Conservation (phyloP, 1,284 basidiomycete species). For the Phellinidium pouzarii region DNA sequence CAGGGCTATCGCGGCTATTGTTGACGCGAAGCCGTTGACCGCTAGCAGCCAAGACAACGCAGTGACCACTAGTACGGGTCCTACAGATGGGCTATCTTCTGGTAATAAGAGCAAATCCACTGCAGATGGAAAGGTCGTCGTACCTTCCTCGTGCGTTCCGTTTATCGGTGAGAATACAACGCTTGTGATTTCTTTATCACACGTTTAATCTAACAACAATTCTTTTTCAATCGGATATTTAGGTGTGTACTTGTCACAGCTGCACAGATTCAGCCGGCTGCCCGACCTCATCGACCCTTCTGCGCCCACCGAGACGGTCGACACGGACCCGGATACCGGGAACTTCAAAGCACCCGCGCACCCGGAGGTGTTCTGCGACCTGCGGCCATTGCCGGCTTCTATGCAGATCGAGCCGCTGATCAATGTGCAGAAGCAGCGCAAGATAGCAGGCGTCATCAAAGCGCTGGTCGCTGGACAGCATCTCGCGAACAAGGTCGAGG, state of each 20-base stretch:
- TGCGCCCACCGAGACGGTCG: conserved; percentile 60
- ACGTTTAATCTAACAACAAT: conserved; percentile 13
- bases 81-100: conserved; percentile 30
- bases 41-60: conserved; percentile 41
- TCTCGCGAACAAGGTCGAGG: conserved; percentile 64
- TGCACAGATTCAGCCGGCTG: conserved; percentile 58
- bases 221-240: conserved; percentile 8
- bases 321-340: conserved; percentile 53
- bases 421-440: conserved; percentile 82
- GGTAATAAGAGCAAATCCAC: conserved; percentile 33
- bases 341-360: conserved; percentile 61
- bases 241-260: conserved; percentile 76
- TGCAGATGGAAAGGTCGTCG: conserved; percentile 37
- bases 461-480: conserved; percentile 75
- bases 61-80: conserved; percentile 42
- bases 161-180: conserved; percentile 62
- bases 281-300: conserved; percentile 82
- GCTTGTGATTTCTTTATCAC: not conserved
- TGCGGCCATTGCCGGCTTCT: conserved; percentile 61
- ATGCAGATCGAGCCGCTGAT: conserved; percentile 81
- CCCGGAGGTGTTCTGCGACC: conserved; percentile 68
- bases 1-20: conserved; percentile 55
- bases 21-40: conserved; percentile 55
- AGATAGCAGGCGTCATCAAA: conserved; percentile 73
- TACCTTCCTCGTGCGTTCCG: conserved; percentile 57